Evolutionary conservation across 169 alveolate genomes (phyloP).

Genomic region (Cryptosporidium meleagridis): DNA sequence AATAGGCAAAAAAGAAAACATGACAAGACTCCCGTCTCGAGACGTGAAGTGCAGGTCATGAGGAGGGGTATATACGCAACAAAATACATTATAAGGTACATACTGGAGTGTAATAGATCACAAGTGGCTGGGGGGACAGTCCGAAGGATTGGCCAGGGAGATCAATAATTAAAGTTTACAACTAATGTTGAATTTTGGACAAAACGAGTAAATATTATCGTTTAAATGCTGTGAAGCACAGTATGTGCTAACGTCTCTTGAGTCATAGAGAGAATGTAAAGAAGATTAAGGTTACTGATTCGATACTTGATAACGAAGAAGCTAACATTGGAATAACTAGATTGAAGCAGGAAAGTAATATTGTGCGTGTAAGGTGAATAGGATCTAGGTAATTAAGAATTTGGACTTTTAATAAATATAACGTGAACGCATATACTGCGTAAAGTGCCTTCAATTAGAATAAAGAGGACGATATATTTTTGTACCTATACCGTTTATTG

Average conservation of each 20-base stretch:
- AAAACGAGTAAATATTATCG: constrained; percentile 14
- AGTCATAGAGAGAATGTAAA: constrained; percentile 20
- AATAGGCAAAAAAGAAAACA: neutral
- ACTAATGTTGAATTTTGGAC: constrained; percentile 25
- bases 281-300: constrained; percentile 30
- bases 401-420: neutral
- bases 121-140: constrained; percentile 10
- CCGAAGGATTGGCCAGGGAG: neutral
- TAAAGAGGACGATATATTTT: neutral
- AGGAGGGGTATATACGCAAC: constrained; percentile 32
- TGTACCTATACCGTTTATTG: neutral
- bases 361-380: constrained; percentile 13
- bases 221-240: constrained; percentile 42
- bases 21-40: constrained; percentile 19
- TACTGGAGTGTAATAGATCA: constrained; percentile 26
- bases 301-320: constrained; percentile 27
- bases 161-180: constrained; percentile 9
- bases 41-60: constrained; percentile 33
- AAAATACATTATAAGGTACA: constrained; percentile 5
- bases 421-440: neutral
- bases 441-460: neutral
- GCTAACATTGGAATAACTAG: constrained; percentile 17
- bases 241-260: constrained; percentile 51
- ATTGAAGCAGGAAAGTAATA: constrained; percentile 26
- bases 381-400: constrained; percentile 1